Conservation (phyloP, 345 rosid genomes). For the Luvunga scandens region DNA sequence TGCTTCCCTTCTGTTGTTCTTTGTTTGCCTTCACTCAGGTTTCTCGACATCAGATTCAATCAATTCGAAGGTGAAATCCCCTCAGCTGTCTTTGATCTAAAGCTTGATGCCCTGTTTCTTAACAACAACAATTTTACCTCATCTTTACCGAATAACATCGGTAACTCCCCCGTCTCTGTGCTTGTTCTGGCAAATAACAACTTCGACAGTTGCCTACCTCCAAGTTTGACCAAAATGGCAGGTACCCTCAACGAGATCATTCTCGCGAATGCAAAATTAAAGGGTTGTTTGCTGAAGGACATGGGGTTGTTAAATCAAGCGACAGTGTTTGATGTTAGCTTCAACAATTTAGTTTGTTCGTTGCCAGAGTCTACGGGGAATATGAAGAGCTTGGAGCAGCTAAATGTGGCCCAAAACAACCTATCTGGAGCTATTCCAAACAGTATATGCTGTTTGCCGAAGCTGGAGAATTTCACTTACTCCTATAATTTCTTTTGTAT, state of each 20-base stretch:
- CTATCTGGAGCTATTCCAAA: slow-evolving; percentile 60
- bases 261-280: slow-evolving; percentile 47
- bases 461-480: slow-evolving; percentile 71
- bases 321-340: slow-evolving; percentile 73
- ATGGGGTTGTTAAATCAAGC: slow-evolving; percentile 49
- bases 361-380: slow-evolving; percentile 61
- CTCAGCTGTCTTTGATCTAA: slow-evolving; percentile 49
- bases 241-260: slow-evolving; percentile 52
- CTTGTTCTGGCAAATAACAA: slow-evolving; percentile 71
- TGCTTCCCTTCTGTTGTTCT: slow-evolving; percentile 63
- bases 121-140: slow-evolving; percentile 77
- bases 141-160: slow-evolving; percentile 59
- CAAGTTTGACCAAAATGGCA: slow-evolving; percentile 61
- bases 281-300: slow-evolving; percentile 65
- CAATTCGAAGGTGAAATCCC: slow-evolving; percentile 62
- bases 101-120: slow-evolving; percentile 81
- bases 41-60: slow-evolving; percentile 76
- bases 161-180: slow-evolving; percentile 74
- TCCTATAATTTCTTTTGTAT: slow-evolving; percentile 57
- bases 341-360: slow-evolving; percentile 59
- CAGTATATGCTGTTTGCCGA: slow-evolving; percentile 61
- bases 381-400: slow-evolving; percentile 74
- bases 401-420: slow-evolving; percentile 64
- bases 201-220: slow-evolving; percentile 64
- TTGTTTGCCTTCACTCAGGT: slow-evolving; percentile 60